These are phyloP conservation scores for Fagopyrum tataricum DNA, from an alignment of 148 eudicot species.

Conservation along the genomic window DNA sequence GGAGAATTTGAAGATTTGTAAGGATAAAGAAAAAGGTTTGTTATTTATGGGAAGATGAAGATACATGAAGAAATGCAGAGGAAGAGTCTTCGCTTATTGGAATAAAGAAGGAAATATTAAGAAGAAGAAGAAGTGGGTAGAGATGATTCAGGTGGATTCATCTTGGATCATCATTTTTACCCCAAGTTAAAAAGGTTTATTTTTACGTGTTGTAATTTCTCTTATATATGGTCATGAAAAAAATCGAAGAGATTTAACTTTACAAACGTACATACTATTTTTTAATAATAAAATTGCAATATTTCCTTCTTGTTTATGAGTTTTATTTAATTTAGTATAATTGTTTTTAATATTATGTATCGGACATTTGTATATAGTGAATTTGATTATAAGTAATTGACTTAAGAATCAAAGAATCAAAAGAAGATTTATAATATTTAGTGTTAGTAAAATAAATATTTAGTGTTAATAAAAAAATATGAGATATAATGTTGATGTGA, in stretches of 20 bases:
- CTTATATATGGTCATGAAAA: background rate
- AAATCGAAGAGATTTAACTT: background rate
- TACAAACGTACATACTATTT: background rate
- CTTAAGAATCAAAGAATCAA: too few species aligned
- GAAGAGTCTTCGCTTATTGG: background rate
- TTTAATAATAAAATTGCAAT: background rate
- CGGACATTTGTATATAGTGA: too few species aligned
- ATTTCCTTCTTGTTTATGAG: background rate
- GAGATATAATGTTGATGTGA: too few species aligned
- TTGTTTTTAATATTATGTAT: too few species aligned
- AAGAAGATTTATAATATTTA: too few species aligned
- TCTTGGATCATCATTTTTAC: conserved; percentile 6
- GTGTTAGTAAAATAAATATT: too few species aligned
- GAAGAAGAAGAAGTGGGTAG: background rate
- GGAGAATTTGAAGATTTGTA: background rate
- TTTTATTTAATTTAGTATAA: too few species aligned
- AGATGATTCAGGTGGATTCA: conserved; percentile 11
- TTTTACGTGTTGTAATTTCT: background rate
- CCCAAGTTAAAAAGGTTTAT: background rate
- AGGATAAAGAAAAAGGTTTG: background rate
- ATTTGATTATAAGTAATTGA: too few species aligned
- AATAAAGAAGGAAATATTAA: background rate
- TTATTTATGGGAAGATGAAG: background rate
- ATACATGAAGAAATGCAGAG: background rate
- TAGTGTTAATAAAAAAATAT: too few species aligned